phyloP scores from a whole-genome alignment of 805 yeast species.

The Diddensiella transvaalensis region DNA sequence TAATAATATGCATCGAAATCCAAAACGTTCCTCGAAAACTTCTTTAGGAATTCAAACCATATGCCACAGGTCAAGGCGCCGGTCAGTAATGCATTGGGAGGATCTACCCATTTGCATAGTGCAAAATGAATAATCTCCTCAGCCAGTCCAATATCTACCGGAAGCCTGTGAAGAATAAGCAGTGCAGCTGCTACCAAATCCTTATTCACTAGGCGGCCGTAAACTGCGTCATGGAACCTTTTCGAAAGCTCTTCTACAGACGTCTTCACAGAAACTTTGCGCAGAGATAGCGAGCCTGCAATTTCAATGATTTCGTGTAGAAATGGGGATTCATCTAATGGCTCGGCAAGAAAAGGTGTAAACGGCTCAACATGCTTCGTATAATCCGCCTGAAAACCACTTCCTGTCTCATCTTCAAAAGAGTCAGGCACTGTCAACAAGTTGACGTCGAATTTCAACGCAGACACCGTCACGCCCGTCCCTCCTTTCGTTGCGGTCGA shows the following conservation, averaged over 20 bases:
- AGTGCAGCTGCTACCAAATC: slow-evolving; percentile 4
- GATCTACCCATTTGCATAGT: neutral
- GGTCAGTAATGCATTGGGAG: neutral
- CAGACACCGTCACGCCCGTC: neutral
- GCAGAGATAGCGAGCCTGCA: neutral
- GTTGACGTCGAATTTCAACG: neutral
- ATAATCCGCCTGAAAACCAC: neutral
- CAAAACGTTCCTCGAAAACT: neutral
- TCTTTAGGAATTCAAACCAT: neutral
- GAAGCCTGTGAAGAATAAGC: slow-evolving; percentile 5
- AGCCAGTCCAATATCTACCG: neutral
- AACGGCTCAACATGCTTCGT: neutral
- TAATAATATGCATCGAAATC: neutral
- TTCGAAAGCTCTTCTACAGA: neutral
- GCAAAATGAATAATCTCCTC: neutral
- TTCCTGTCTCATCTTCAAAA: neutral
- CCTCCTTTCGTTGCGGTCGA: neutral
- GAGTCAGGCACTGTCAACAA: neutral
- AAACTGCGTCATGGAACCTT: neutral
- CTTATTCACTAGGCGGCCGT: neutral
- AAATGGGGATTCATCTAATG: neutral
- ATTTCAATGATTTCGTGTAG: neutral
- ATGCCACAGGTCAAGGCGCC: neutral
- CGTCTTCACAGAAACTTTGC: neutral
- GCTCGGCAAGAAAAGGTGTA: slow-evolving; percentile 7